Evolutionary conservation across 2,329 filamentous ascomycete genomes (phyloP), one percentile per base, ranked within the genome.

Genomic region (Chalaropsis thielavioides): DNA sequence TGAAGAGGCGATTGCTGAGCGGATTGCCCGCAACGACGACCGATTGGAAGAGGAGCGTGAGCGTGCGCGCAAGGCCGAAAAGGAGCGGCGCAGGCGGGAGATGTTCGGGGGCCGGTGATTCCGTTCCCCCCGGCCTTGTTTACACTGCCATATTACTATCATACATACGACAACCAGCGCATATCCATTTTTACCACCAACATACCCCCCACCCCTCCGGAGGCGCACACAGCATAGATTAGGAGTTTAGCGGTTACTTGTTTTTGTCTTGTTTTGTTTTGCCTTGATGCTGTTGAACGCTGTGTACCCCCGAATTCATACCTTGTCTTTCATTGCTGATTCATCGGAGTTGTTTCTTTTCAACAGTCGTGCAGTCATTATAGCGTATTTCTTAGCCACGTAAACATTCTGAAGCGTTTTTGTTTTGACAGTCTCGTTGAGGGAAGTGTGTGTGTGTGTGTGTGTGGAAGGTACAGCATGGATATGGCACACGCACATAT

Each of bases 11-110:
- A 72, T 76, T 61, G 86, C 88, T 1, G 81, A 86, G 67, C 74
- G 76, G 38, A 78, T 80, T 64, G 89, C 87, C 27, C 82, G 81
- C 56, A 79, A 80, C 59, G 89, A 92, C 72, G 89, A 92, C 70
- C 77, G 81, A 19, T 77, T 83, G 69, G 84, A 87, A 67, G 76
- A 87, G 69, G 79, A 78, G 2, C 79, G 87, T 51, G 86, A 88
- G 73, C 81, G 78, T 71, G 76, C 75, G 63, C 79, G 83, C 66
- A 87, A 83, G 74, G 77, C 77, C 1, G 83, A 85, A 71, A 88
- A 88, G 73, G 79, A 83, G 69, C 81, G 82, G 68, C 75, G 76
- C 41, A 81, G 77, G 70, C 76, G 76, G 24, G 72, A 75, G 66
- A 74, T 73, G 2, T 49, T 67, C 43, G 41, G 62, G 41, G 58